Evolutionary conservation across 75 land plant species (phyloP), one percentile per base, ranked within the genome.

Genomic region (Selaginella moellendorffii): DNA sequence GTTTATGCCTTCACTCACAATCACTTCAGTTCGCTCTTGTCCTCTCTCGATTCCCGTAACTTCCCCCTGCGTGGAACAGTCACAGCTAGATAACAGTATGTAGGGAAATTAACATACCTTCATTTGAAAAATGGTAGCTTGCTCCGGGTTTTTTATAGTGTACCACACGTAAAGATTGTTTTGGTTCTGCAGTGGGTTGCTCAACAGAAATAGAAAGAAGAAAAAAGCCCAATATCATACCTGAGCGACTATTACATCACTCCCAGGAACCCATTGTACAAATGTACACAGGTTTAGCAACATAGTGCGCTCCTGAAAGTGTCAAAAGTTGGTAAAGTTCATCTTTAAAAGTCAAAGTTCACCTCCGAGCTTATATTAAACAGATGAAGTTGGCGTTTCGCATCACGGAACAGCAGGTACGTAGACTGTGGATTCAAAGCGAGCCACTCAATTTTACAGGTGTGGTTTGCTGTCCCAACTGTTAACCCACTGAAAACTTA

Each of bases 241-340:
- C 73, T 75, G 77, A 60, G 77, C 77, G 12, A 75, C 74, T 0
- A 75, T 63, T 22, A 75, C 77, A 66, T 75, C 73, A 19, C 75
- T 70, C 18, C 59, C 68, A 20, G 77, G 77, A 21, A 75, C 73
- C 77, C 77, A 75, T 24, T 75, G 72, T 31, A 75, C 77, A 66
- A 64, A 75, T 64, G 60, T 75, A 52, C 77, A 75, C 24, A 70
- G 42, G 29, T 71, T 66, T 51, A 75, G 28, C 17, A 75, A 56
- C 46, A 63, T 62, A 19, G 28, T 68, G 0, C 65, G 26, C 36
- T 74, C 76, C 76, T 74, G 76, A 54, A 69, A 36, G 46, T 36
- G 14, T 36, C 5, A 36, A 36, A 36, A 36, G 46, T 36, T 5
- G 46, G 10, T 5, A 36, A 5, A 36, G 14, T 36, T 5, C 46